Base-by-base conservation (phyloP, 2,329 filamentous ascomycete genomes). In the Aspergillus fumigatiaffinis region DNA sequence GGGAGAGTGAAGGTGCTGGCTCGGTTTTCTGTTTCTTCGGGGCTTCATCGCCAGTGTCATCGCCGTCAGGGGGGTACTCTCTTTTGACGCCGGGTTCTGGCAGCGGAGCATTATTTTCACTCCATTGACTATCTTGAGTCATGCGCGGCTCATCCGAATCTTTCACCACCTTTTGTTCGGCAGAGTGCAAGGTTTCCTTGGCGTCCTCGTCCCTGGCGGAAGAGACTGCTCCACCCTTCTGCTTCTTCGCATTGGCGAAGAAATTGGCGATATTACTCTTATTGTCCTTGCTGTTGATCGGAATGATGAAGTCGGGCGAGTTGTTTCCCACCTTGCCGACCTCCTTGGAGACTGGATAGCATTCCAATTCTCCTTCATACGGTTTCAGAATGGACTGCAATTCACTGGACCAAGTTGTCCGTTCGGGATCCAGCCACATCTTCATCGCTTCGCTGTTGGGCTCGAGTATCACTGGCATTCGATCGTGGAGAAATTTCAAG, bases 311-410 rank as follows among this genome's bases (percentile, higher is more conserved):
- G 0, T 82, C 83, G 0, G 91, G 86, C 21, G 90, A 95, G 72
- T 96, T 90, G 65, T 96, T 96, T 5, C 93, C 92, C 0, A 96
- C 92, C 76, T 96, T 97, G 0, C 92, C 92, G 0, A 97, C 93
- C 3, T 94, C 92, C 71, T 91, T 90, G 66, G 82, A 86, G 2
- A 99, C 94, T 0, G 89, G 87, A 70, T 96, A 97, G 53, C 90
- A 87, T 54, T 95, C 91, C 8, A 99, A 77, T 54, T 90, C 87
- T 4, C 90, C 90, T 4, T 84, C 76, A 63, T 86, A 96, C 0
- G 94, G 92, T 68, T 84, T 88, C n/a, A 97, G 77, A 0, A 96
- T 76, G 0, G 79, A 79, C 71, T 97, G 92, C 28, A 97, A 78
- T 55, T 94, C 89, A 52, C 80, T 81, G 2, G 84, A 87, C 93